These are phyloP conservation scores for Botrytis sinoallii DNA, from an alignment of 2,329 filamentous ascomycete species.

Conservation along the genomic window DNA sequence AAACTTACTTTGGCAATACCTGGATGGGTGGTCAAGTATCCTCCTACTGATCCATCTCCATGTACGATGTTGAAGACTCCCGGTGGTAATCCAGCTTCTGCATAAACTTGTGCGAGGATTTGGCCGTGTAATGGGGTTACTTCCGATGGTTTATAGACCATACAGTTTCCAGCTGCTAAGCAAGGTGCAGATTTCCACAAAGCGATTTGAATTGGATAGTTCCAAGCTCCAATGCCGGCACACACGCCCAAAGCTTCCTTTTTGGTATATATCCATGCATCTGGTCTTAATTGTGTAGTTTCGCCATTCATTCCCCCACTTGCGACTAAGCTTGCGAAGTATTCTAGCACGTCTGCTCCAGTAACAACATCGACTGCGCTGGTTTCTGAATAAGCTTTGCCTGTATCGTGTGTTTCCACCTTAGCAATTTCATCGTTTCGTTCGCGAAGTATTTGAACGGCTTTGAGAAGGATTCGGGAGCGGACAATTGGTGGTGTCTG, in stretches of 20 bases:
- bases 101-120: slow-evolving; percentile 71
- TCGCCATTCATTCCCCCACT: slow-evolving; percentile 78
- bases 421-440: slow-evolving; percentile 77
- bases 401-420: slow-evolving; percentile 80
- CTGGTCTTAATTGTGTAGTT: slow-evolving; percentile 67
- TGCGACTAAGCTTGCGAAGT: slow-evolving; percentile 77
- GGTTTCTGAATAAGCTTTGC: slow-evolving; percentile 82
- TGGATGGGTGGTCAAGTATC: slow-evolving; percentile 69
- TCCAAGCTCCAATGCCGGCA: slow-evolving; percentile 86
- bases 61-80: slow-evolving; percentile 88
- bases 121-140: slow-evolving; percentile 81
- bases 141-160: slow-evolving; percentile 89
- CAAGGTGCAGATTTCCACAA: slow-evolving; percentile 87
- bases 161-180: slow-evolving; percentile 80
- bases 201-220: slow-evolving; percentile 88
- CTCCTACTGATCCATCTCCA: slow-evolving; percentile 74
- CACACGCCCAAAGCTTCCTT: slow-evolving; percentile 82
- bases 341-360: slow-evolving; percentile 81
- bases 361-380: slow-evolving; percentile 79
- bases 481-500: slow-evolving; percentile 70
- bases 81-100: slow-evolving; percentile 72
- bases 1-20: slow-evolving; percentile 82
- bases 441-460: slow-evolving; percentile 68
- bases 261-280: slow-evolving; percentile 79
- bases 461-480: slow-evolving; percentile 73